These are phyloP conservation scores for Hemerocallis citrina DNA, from an alignment of 106 monocot species.

Conservation along the genomic window DNA sequence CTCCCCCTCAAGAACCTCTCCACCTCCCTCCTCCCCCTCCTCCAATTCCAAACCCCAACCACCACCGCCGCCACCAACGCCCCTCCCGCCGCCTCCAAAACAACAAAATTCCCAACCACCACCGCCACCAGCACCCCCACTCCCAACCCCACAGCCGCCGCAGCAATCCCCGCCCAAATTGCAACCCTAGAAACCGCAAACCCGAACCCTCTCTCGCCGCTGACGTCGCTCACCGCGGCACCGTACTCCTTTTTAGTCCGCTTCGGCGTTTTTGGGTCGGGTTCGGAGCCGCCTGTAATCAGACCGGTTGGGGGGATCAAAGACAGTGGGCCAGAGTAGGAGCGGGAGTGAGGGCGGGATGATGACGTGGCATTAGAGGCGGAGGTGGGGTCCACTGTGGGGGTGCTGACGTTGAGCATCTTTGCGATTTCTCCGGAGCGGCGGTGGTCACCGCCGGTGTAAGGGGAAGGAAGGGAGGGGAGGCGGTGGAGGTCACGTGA, in stretches of 20 bases:
- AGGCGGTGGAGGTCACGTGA: conserved; percentile 10
- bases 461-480: conserved; percentile 16
- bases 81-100: conserved; percentile 7
- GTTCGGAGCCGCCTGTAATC: conserved; percentile 15
- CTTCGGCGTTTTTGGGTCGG: conserved; percentile 1
- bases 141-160: conserved; percentile 20
- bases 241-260: conserved; percentile 4
- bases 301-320: conserved; percentile 37
- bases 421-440: conserved; percentile 31
- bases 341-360: no score
- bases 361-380: no score
- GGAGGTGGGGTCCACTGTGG: neutral
- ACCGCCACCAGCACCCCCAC: conserved; percentile 18
- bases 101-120: neutral
- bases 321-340: conserved; percentile 34
- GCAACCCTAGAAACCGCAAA: conserved; percentile 21
- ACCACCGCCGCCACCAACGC: conserved; percentile 3
- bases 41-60: conserved; percentile 29
- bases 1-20: conserved; percentile 32
- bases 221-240: conserved; percentile 10
- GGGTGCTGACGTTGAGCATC: conserved; percentile 42
- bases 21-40: conserved; percentile 15
- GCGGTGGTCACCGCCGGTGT: conserved; percentile 36
- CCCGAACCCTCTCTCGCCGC: conserved; percentile 6
- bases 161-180: conserved; percentile 6